These are phyloP conservation scores for Beverwykella pulmonaria DNA, from an alignment of 495 filamentous ascomycete species.

Conservation along the genomic window DNA sequence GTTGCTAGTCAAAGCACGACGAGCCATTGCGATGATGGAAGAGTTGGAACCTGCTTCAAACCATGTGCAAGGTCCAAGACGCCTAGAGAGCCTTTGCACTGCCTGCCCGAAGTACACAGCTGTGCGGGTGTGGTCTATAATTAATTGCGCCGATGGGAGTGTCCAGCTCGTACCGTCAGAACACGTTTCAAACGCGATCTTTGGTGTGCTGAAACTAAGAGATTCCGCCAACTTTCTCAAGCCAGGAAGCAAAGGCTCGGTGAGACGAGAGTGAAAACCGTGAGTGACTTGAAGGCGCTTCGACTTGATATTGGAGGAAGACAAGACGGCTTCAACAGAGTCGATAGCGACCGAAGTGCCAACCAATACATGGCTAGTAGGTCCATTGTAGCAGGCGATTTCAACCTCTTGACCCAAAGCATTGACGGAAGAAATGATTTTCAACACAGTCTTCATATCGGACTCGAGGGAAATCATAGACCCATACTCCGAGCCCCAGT, in stretches of 20 bases:
- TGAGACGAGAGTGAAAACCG: constrained; percentile 20
- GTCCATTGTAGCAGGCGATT: constrained; percentile 16
- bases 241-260: constrained; percentile 12
- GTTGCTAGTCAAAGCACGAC: no score
- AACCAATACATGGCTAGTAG: background rate
- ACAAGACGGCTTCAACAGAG: background rate
- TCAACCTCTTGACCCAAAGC: background rate
- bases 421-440: background rate
- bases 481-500: constrained; percentile 8
- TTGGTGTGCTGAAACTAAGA: background rate
- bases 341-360: background rate
- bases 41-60: background rate
- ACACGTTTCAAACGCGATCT: background rate
- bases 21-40: background rate
- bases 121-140: background rate
- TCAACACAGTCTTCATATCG: background rate
- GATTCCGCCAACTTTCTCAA: background rate
- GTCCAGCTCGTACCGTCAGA: no score
- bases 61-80: background rate
- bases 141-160: background rate
- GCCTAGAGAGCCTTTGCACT: background rate
- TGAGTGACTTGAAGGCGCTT: constrained; percentile 2
- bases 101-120: background rate
- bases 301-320: background rate
- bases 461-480: background rate